phyloP scores from a whole-genome alignment of 768 basidiomycete genomes.

The Rhodosporidiobolus odoratus region DNA sequence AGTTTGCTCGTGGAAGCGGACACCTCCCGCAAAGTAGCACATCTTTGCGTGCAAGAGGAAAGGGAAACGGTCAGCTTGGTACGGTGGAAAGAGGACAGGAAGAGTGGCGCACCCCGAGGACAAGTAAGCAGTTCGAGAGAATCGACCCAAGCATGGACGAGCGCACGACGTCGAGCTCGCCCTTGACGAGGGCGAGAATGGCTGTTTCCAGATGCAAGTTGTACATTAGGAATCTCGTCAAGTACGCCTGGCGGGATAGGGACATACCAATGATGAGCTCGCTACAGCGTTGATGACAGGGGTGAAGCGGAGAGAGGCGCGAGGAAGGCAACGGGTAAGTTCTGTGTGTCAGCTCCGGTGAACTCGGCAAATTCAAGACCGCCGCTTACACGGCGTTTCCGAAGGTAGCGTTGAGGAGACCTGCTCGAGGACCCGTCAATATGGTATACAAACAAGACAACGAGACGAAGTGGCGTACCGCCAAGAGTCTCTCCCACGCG shows the following conservation, averaged over 20 bases:
- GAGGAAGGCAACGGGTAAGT: no score
- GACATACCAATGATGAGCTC: no score
- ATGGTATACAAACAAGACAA: no score
- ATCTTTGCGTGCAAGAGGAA: conserved; percentile 57
- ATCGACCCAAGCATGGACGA: conserved; percentile 76
- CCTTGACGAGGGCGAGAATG: conserved; percentile 69
- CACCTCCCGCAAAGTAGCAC: conserved; percentile 32
- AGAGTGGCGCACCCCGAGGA: conserved; percentile 50
- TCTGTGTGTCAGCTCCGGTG: no score
- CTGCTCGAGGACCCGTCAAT: no score
- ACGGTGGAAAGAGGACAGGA: neutral
- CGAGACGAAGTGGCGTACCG: no score
- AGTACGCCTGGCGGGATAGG: no score
- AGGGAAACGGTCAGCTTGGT: neutral
- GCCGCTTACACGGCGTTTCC: no score
- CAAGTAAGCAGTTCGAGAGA: conserved; percentile 64
- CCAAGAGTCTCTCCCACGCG: conserved; percentile 58
- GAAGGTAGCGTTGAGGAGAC: conserved; percentile 74
- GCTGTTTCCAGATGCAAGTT: conserved; percentile 12
- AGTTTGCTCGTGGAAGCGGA: conserved; percentile 40
- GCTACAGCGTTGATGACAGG: no score
- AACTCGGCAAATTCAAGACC: no score
- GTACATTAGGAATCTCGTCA: no score
- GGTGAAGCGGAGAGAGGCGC: no score
- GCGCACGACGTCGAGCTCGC: conserved; percentile 69